A percentile compares a stretch with the other conserved stretches of the same genome.
phyloP scores from a whole-genome alignment of 2,329 filamentous ascomycete species.

The Ciborinia camelliae region DNA sequence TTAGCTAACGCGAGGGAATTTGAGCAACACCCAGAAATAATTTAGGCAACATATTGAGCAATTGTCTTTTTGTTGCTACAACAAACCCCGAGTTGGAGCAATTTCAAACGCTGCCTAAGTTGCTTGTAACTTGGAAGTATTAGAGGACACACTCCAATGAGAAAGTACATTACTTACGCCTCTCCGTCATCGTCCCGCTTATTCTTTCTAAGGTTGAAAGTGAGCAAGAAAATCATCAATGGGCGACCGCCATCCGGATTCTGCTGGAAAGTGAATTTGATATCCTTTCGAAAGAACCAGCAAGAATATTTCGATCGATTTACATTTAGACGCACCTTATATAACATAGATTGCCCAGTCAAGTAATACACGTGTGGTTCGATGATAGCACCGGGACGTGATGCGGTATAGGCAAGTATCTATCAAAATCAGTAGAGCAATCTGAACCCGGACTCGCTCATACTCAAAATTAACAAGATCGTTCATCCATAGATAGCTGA shows the following conservation, averaged over 20 bases:
- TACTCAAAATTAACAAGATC: background rate
- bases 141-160: too few relatives aligned
- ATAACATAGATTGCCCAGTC: background rate
- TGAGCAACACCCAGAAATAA: too few relatives aligned
- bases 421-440: background rate
- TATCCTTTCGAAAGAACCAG: background rate
- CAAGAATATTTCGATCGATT: rapidly evolving
- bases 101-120: too few relatives aligned
- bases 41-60: too few relatives aligned
- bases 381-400: background rate
- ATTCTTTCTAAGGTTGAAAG: background rate
- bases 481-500: background rate
- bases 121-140: too few relatives aligned
- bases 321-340: background rate
- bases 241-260: background rate
- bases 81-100: too few relatives aligned
- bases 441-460: background rate
- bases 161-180: too few relatives aligned
- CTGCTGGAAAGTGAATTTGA: background rate
- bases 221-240: background rate
- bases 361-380: background rate
- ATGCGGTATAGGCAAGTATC: background rate
- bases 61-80: too few relatives aligned
- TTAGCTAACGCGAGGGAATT: too few relatives aligned
- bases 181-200: background rate